Conservation (phyloP, 805 yeast species). For the Barnettozyma botsteinii region DNA sequence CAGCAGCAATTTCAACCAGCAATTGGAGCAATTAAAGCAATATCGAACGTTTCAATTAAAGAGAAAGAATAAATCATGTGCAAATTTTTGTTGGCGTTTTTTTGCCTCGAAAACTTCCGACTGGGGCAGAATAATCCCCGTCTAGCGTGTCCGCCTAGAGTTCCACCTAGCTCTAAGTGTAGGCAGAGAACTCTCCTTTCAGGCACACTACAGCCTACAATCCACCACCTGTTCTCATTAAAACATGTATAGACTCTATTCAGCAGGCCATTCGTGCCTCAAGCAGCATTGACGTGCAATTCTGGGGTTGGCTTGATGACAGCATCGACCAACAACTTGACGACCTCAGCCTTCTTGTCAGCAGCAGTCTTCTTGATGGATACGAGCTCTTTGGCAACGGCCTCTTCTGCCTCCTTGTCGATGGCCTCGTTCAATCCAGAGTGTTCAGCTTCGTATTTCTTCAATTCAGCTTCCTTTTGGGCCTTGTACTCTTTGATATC, state of each 20-base stretch:
- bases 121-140: no score
- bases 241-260: background rate
- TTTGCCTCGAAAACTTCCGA: no score
- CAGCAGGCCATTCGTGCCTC: background rate
- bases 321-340: conserved; percentile 72
- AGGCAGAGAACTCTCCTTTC: no score
- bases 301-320: conserved; percentile 76
- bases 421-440: conserved; percentile 70
- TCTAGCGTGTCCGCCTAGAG: no score
- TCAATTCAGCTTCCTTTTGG: conserved; percentile 78
- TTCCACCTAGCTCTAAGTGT: no score
- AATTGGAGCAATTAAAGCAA: background rate
- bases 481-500: conserved; percentile 85
- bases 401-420: conserved; percentile 71
- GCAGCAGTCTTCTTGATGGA: conserved; percentile 60
- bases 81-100: no score
- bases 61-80: no score
- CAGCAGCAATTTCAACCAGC: background rate
- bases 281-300: conserved; percentile 68
- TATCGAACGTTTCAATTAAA: no score
- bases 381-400: conserved; percentile 64
- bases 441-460: conserved; percentile 63
- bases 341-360: conserved; percentile 60
- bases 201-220: no score
- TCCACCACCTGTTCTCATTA: no score